phyloP scores from a whole-genome alignment of 163 green algal genomes.

The Chlamydomonas reinhardtii region DNA sequence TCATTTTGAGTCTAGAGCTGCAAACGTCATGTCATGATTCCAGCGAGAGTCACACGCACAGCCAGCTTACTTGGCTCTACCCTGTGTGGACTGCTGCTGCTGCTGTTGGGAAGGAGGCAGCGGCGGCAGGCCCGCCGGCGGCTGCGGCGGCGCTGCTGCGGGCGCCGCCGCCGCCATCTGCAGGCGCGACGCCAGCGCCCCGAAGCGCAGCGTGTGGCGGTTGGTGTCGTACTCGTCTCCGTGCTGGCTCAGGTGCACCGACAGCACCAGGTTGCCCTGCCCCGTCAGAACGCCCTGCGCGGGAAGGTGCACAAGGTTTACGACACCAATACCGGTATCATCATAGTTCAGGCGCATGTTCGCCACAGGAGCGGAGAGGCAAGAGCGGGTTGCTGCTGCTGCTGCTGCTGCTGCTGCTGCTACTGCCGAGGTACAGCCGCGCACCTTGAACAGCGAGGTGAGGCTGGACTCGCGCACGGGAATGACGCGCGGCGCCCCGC shows the following conservation, averaged over 20 bases:
- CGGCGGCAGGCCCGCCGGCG: neutral
- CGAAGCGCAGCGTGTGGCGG: constrained; percentile 68
- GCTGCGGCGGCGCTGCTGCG: neutral
- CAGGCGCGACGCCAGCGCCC: constrained; percentile 2
- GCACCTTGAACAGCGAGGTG: constrained; percentile 75
- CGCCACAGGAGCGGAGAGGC: too few species aligned
- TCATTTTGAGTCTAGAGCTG: too few species aligned
- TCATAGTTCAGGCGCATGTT: too few species aligned
- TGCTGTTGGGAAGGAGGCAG: too few species aligned
- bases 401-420: too few species aligned
- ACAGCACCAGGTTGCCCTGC: constrained; percentile 76
- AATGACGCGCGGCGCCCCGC: neutral
- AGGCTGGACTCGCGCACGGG: constrained; percentile 56
- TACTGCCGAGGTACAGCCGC: too few species aligned
- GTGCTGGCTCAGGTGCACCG: constrained; percentile 74
- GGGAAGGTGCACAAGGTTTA: too few species aligned
- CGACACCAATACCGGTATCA: too few species aligned
- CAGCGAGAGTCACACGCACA: too few species aligned
- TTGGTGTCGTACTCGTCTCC: constrained; percentile 80
- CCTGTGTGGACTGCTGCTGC: too few species aligned
- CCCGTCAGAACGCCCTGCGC: constrained; percentile 77
- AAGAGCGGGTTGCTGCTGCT: too few species aligned
- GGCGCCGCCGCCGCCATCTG: neutral
- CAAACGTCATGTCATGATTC: too few species aligned
- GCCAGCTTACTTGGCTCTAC: neutral